Evolutionary conservation across 2,329 filamentous ascomycete genomes (phyloP).

Genomic region (Trichoderma breve): DNA sequence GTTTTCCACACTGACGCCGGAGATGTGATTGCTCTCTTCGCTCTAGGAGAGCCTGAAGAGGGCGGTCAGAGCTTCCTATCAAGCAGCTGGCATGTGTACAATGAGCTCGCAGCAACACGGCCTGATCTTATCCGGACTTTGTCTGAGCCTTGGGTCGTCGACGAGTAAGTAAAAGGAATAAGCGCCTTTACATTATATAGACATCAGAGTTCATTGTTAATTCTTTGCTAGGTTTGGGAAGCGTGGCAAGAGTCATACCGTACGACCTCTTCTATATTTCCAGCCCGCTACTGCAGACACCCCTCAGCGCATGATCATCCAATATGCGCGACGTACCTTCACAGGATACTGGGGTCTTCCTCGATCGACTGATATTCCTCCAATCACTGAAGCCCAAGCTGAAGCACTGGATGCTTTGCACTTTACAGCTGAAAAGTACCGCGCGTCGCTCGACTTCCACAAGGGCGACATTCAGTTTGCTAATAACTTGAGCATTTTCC

Average conservation of each 20-base stretch:
- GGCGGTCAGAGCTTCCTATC: conserved; percentile 60
- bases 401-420: conserved; percentile 53
- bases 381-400: conserved; percentile 53
- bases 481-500: conserved; percentile 55
- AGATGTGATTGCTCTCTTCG: conserved; percentile 59
- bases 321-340: conserved; percentile 59
- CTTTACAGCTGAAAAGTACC: conserved; percentile 47
- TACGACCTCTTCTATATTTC: conserved; percentile 55
- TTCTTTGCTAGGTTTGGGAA: conserved; percentile 48
- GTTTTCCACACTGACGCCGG: conserved; percentile 61
- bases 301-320: conserved; percentile 56
- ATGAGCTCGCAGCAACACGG: conserved; percentile 56
- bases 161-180: conserved; percentile 37
- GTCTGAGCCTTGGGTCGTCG: conserved; percentile 46
- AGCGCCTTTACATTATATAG: not conserved
- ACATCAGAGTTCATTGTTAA: not conserved
- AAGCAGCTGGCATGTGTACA: conserved; percentile 60
- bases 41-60: conserved; percentile 48
- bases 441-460: conserved; percentile 45
- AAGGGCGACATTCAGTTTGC: conserved; percentile 54
- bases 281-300: conserved; percentile 44
- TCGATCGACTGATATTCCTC: conserved; percentile 52
- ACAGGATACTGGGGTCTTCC: conserved; percentile 57
- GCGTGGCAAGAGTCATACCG: conserved; percentile 30
- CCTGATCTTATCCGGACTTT: conserved; percentile 60